Base-by-base conservation (phyloP, 75 land plant species). In the Pinus albicaulis region DNA sequence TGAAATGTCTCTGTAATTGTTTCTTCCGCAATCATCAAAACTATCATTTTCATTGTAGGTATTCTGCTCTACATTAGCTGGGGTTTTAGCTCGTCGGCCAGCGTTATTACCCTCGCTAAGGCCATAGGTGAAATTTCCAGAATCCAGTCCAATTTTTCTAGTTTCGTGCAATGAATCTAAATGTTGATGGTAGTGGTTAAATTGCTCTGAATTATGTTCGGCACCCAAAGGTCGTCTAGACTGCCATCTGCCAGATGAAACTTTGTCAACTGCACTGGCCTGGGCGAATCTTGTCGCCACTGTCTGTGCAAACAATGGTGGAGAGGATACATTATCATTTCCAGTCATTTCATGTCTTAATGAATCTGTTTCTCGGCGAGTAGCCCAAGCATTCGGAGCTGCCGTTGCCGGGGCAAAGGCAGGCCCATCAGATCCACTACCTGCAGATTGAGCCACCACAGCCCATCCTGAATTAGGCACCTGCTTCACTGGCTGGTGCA, bases 221-320 rank as follows among this genome's bases (percentile, higher is more conserved):
- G 62, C 75, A 36, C 77, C 72, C 10, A 65, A 25, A 7, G 76
- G 48, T n/a, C 64, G 82, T 72, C 83, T 90, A 28, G 98, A 75
- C 59, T 92, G 92, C 99, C 98, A 96, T 69, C 93, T 81, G 14
- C 99, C 98, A 26, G 98, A 94, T 7, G 91, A 81, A 10, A 90
- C 90, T 78, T 94, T 92, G 31, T 96, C 99, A 52, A 88, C 76
- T 5, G 97, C 92, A 84, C 90, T 92, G 20, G 94, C 94, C 60
- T 92, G 94, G 13, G 88, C 89, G 53, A 92, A 56, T 78, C 86
- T 90, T 12, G 94, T 70, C 3, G 70, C 88, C 16, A 82, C 78
- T 53, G 15, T 74, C 16, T 69, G 77, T 13, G 72, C 86, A 19
- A 82, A 72, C 85, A 80, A 83, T 0, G 82, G 76, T 23, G 83